Evolutionary conservation across 805 yeast species (phyloP).

Genomic region (Wickerhamomyces tratensis): DNA sequence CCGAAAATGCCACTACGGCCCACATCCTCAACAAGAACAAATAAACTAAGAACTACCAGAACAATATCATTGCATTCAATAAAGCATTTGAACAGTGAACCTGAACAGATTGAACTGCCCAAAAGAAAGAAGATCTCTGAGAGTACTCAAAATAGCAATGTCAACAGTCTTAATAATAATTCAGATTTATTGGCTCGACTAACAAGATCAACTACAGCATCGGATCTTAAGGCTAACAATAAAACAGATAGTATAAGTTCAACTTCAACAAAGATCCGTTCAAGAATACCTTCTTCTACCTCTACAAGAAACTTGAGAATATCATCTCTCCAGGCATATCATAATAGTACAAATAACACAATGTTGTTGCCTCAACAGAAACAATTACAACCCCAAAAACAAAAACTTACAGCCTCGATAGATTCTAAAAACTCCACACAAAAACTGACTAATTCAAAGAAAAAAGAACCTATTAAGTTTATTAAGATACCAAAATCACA

Average conservation of each 20-base stretch:
- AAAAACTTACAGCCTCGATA: no score
- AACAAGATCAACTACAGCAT: conserved; percentile 16
- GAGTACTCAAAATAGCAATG: no score
- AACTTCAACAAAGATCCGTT: neutral
- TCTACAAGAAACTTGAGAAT: conserved; percentile 1
- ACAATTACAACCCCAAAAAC: neutral
- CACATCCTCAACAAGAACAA: no score
- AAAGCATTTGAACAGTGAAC: no score
- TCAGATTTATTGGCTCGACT: conserved; percentile 14
- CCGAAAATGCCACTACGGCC: no score
- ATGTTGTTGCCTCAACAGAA: neutral
- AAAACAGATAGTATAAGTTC: no score
- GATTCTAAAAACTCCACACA: neutral
- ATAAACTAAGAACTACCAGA: no score
- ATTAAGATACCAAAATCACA: neutral
- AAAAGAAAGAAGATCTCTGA: neutral
- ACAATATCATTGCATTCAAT: no score
- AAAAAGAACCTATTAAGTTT: conserved; percentile 1
- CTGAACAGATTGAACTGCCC: no score
- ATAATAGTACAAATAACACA: no score
- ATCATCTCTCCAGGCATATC: neutral
- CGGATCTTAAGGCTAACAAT: neutral
- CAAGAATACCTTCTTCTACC: neutral
- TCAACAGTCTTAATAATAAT: conserved; percentile 1
- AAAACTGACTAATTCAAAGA: neutral